Conservation (phyloP, 768 basidiomycete species). For the Kwoniella pini region DNA sequence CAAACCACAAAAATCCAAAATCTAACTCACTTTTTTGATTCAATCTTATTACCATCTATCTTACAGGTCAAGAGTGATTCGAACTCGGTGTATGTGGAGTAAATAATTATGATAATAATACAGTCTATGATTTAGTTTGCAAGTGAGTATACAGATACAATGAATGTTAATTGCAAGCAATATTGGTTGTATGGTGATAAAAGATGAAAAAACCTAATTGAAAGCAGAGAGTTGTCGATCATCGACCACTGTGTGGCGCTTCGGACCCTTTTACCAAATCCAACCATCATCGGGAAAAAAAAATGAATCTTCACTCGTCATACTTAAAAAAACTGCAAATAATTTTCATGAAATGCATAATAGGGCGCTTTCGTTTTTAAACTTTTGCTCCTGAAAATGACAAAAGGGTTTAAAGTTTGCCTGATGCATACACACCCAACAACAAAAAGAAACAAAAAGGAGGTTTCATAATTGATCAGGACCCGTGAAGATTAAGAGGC, state of each 20-base stretch:
- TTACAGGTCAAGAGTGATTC: too few species aligned
- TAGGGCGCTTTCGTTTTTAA: too few species aligned
- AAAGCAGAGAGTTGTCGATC: slow-evolving; percentile 16
- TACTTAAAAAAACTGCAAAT: neutral
- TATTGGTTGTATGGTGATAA: too few species aligned
- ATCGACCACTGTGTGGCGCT: slow-evolving; percentile 22
- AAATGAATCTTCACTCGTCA: neutral
- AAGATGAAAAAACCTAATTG: too few species aligned
- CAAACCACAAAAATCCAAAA: neutral
- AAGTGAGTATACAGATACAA: neutral
- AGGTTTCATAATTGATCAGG: too few species aligned
- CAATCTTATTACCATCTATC: neutral
- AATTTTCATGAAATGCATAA: too few species aligned
- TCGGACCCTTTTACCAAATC: slow-evolving; percentile 19
- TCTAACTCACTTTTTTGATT: neutral
- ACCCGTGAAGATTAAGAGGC: too few species aligned
- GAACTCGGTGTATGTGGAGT: too few species aligned
- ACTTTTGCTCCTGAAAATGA: too few species aligned
- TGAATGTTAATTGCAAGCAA: neutral
- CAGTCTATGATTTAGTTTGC: neutral
- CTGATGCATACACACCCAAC: too few species aligned
- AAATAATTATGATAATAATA: slow-evolving; percentile 1
- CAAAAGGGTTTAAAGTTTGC: too few species aligned
- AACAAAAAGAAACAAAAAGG: too few species aligned
- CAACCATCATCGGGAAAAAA: slow-evolving; percentile 14